Evolutionary conservation across 805 yeast species (phyloP).

Genomic region (Candida sithepensis): DNA sequence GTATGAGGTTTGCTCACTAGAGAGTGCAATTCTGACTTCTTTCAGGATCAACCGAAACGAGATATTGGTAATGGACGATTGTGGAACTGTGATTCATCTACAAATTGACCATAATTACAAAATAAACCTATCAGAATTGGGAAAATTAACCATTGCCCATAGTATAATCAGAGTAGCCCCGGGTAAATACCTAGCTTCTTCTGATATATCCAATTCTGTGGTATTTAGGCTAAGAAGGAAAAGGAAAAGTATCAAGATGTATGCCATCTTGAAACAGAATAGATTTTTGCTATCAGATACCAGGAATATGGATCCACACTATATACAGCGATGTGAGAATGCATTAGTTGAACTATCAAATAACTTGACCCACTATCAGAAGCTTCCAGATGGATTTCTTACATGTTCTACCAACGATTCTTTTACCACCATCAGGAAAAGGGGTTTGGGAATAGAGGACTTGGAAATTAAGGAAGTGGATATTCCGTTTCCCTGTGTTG

Average conservation of each 20-base stretch:
- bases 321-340: too few relatives aligned
- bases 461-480: neutral
- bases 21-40: neutral
- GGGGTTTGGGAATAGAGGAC: neutral
- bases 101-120: neutral
- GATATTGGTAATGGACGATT: neutral
- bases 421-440: neutral
- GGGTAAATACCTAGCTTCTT: neutral
- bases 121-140: neutral
- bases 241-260: neutral
- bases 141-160: neutral
- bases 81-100: neutral
- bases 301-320: too few relatives aligned
- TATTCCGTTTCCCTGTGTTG: neutral
- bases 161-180: neutral
- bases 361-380: neutral
- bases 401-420: neutral
- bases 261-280: neutral
- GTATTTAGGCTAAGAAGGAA: neutral
- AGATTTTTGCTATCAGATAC: neutral
- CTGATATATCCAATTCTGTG: neutral
- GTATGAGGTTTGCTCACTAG: neutral
- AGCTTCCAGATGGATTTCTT: neutral
- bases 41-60: neutral
- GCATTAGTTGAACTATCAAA: neutral